Base-by-base conservation (phyloP, 441 rosid genomes). In the Eutrema salsugineum region DNA sequence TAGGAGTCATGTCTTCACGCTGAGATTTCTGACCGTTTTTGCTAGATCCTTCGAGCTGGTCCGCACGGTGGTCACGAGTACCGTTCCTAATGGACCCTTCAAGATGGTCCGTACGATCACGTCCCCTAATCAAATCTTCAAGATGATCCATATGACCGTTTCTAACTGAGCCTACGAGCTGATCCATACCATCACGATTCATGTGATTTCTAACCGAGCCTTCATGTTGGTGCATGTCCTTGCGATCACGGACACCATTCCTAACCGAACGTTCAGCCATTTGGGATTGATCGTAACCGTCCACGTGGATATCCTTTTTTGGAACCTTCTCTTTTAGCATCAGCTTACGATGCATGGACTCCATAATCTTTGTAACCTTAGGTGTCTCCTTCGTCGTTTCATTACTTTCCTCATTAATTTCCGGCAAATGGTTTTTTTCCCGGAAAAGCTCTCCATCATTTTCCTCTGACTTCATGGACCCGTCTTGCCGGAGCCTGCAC, bases 311-410 rank as follows among this genome's bases (percentile, higher is more conserved):
- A 20, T 48, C 15, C 58, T 47, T 63, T 61, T 46, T 53, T 53
- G 35, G 11, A 53, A 28, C 0, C 42, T 76, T 76, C 5, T 76
- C 79, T 56, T 57, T 76, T 56, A 70, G 28, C 71, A 9, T 70
- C 0, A 76, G 61, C 61, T 76, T 76, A 56, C 79, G 75, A 22
- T 76, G 79, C 79, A 70, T 76, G 35, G 67, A 70, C 61, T 69
- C 75, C 55, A 76, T 70, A 20, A 76, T 49, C 55, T 70, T 76
- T 48, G 66, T 63, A 11, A 76, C 61, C 10, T 48, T 76, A 11
- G 75, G 48, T 39, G 61, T 63, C 55, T 69, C 70, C 10, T 43
- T 64, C 1, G 43, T 63, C 0, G 48, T 47, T 30, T 39, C 71
- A 36, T 43, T 68, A 54, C 11, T 24, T 54, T 55, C 66, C 0